Conservation (phyloP, 805 yeast genomes). For the Kazachstania psychrophila region DNA sequence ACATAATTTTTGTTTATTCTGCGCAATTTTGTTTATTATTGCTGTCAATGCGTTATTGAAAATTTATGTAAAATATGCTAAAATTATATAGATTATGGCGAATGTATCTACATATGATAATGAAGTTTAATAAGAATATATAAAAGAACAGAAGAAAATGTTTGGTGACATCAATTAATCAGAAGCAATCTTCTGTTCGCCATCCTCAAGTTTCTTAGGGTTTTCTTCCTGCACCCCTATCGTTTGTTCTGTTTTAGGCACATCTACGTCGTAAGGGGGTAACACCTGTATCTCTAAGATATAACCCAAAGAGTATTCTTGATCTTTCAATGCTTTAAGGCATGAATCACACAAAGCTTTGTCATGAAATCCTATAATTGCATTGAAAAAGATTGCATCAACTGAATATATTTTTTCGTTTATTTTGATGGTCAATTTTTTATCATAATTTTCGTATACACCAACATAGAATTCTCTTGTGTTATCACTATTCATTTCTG, state of each 20-base stretch:
- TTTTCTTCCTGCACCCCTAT: not conserved
- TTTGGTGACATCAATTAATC: too few species aligned
- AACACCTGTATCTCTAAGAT: constrained; percentile 17
- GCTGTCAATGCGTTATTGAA: too few species aligned
- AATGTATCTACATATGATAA: too few species aligned
- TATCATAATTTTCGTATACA: constrained; percentile 26
- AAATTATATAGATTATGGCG: too few species aligned
- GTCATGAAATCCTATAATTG: constrained; percentile 29
- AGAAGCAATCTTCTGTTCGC: too few species aligned
- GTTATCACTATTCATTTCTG: constrained; percentile 10
- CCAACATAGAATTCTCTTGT: constrained; percentile 31
- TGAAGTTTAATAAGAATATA: too few species aligned
- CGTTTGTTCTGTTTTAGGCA: not conserved
- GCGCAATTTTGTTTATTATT: too few species aligned
- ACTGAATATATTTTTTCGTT: constrained; percentile 14
- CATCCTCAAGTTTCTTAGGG: not conserved
- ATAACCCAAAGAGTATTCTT: constrained; percentile 27
- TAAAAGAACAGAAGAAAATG: too few species aligned
- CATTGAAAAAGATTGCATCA: constrained; percentile 24
- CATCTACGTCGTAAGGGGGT: constrained; percentile 20
- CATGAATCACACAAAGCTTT: constrained; percentile 23
- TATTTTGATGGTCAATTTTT: constrained; percentile 9
- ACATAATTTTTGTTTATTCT: too few species aligned
- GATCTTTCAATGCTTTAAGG: constrained; percentile 18
- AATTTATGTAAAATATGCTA: too few species aligned